phyloP scores from a whole-genome alignment of 805 yeast species.

The Limtongozyma cylindracea region DNA sequence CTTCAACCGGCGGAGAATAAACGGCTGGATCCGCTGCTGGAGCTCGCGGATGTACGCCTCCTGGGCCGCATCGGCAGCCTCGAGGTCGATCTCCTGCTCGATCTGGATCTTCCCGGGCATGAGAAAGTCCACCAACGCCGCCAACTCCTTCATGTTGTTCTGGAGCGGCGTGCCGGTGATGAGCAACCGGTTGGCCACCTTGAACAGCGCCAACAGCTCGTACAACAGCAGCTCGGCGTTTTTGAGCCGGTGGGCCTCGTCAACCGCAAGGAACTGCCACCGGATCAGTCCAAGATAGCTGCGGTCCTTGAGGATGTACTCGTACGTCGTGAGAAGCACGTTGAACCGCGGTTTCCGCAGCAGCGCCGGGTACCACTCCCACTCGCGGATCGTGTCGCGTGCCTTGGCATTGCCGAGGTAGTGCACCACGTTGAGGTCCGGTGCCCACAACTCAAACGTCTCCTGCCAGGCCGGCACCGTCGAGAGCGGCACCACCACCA shows the following conservation, averaged over 20 bases:
- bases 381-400: constrained; percentile 56
- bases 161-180: constrained; percentile 98
- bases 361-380: constrained; percentile 47
- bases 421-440: constrained; percentile 79
- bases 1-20: constrained; percentile 75
- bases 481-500: constrained; percentile 87
- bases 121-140: constrained; percentile 80
- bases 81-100: constrained; percentile 90
- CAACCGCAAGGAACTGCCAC: constrained; percentile 96
- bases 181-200: constrained; percentile 58
- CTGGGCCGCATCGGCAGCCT: constrained; percentile 65
- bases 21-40: constrained; percentile 73
- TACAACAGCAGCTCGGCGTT: constrained; percentile 85
- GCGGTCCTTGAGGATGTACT: constrained; percentile 80
- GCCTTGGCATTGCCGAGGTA: constrained; percentile 84
- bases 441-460: constrained; percentile 94
- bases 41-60: constrained; percentile 72
- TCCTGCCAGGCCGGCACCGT: constrained; percentile 99
- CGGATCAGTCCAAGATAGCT: constrained; percentile 53
- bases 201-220: constrained; percentile 65
- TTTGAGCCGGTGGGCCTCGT: constrained; percentile 92
- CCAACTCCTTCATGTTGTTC: constrained; percentile 83
- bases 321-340: constrained; percentile 83
- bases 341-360: constrained; percentile 68
- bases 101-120: constrained; percentile 88